Conservation (phyloP, 345 rosid species). For the Camelina laxa region DNA sequence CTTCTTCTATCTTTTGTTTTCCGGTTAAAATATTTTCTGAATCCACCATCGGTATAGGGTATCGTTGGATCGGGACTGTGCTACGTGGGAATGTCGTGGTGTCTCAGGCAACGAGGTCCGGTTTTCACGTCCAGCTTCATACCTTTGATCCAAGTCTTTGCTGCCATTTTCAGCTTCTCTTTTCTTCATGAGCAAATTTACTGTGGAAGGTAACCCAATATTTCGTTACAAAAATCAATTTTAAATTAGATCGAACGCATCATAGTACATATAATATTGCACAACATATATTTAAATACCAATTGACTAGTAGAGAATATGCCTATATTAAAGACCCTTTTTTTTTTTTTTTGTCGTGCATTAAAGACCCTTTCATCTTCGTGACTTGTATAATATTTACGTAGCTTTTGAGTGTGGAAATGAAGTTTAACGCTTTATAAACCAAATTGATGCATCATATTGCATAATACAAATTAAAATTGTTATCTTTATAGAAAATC, state of each 20-base stretch:
- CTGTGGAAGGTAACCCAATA: conserved; percentile 65
- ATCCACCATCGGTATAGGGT: conserved; percentile 49
- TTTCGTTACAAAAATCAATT: conserved; percentile 20
- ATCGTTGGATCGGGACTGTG: conserved; percentile 79
- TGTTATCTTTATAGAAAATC: background rate
- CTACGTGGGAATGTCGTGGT: conserved; percentile 88
- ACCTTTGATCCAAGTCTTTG: conserved; percentile 71
- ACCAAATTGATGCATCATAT: conserved; percentile 10
- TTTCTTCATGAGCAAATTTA: conserved; percentile 70
- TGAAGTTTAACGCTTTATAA: conserved; percentile 4
- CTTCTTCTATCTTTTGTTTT: background rate
- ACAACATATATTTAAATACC: background rate
- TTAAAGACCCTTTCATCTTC: conserved; percentile 4
- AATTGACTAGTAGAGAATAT: conserved; percentile 12
- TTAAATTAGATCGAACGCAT: conserved; percentile 5
- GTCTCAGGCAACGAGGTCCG: conserved; percentile 76
- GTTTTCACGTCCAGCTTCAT: conserved; percentile 80
- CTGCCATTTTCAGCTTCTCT: conserved; percentile 65
- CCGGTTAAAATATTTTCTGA: background rate
- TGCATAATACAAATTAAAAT: background rate
- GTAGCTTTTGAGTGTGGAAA: conserved; percentile 12
- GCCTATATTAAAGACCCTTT: conserved; percentile 8
- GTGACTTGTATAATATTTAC: background rate
- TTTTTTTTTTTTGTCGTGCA: too few species aligned
- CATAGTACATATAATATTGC: conserved; percentile 1